phyloP scores from a whole-genome alignment of 192 early-diverging fungal genomes.

The Coemansia sp. region DNA sequence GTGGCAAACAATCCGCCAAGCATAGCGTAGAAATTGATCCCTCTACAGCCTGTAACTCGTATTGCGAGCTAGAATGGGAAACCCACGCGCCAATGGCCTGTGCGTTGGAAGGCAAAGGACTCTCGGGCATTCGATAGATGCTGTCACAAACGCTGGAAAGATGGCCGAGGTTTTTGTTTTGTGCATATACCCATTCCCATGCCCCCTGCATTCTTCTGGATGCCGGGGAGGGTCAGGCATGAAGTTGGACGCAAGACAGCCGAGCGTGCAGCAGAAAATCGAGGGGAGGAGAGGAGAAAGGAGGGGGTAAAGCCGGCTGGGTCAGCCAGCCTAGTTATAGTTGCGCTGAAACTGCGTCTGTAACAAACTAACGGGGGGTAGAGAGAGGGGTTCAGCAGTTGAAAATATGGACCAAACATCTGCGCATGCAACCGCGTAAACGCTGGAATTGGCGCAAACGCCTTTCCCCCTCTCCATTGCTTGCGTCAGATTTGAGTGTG shows the following conservation, averaged over 20 bases:
- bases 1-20: conserved; percentile 1
- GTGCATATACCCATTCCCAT: neutral
- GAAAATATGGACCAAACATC: neutral
- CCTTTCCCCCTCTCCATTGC: neutral
- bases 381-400: neutral
- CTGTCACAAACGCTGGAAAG: neutral
- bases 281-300: neutral
- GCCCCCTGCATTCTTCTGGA: neutral
- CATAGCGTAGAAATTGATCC: neutral
- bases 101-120: neutral
- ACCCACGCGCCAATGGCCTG: neutral
- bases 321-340: neutral
- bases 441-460: neutral
- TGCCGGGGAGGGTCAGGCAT: neutral
- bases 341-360: neutral
- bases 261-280: neutral
- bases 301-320: no score
- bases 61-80: neutral
- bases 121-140: neutral
- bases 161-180: neutral
- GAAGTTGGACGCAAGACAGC: neutral
- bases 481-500: neutral
- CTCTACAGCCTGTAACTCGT: neutral
- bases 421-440: neutral
- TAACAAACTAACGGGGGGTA: neutral